Evolutionary conservation across 176 grass and related monocot genomes (phyloP), one percentile per base, ranked within the genome.

Genomic region (Phyllostachys edulis): DNA sequence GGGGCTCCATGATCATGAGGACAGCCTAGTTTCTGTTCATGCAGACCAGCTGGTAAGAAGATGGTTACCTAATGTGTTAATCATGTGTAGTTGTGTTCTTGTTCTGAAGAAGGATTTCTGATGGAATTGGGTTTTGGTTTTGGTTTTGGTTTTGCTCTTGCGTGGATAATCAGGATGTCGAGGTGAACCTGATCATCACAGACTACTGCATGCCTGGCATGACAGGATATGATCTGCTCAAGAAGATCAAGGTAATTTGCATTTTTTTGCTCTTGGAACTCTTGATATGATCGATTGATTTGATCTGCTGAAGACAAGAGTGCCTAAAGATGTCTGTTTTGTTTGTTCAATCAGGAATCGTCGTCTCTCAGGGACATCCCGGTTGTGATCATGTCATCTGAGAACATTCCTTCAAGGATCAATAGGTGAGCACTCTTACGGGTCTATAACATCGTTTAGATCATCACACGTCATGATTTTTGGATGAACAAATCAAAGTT

Each of bases 171-270:
- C 85, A 93, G 95, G 90, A 90, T 26, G 85, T 89, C n/a, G 91
- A 86, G 36, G 96, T 98, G 85, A 95, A 95, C 82, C 90, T 98
- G 41, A 93, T 98, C 40, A 98, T 98, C 72, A 98, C 95, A 5
- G 95, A 98, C 79, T 98, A 98, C 50, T 98, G 92, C 87, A 98
- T 98, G 95, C 92, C 95, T 37, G 91, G 91, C 59, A 98, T 98
- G 90, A 95, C 95, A 36, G 95, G 95, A 7, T 98, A 98, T 47
- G 95, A 98, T 49, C 89, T 98, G 37, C 95, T 98, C 63, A 98
- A 87, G 85, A 98, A 93, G 87, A 91, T 98, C 76, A 98, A 98
- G 92, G 95, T 97, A 88, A 10, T 3, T 29, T 36, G 32, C 46
- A 20, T 34, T 21, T 17, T 40, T 21, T 12, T 4, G 4, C 36